phyloP scores from a whole-genome alignment of 768 basidiomycete genomes.

The Amanita thiersii region DNA sequence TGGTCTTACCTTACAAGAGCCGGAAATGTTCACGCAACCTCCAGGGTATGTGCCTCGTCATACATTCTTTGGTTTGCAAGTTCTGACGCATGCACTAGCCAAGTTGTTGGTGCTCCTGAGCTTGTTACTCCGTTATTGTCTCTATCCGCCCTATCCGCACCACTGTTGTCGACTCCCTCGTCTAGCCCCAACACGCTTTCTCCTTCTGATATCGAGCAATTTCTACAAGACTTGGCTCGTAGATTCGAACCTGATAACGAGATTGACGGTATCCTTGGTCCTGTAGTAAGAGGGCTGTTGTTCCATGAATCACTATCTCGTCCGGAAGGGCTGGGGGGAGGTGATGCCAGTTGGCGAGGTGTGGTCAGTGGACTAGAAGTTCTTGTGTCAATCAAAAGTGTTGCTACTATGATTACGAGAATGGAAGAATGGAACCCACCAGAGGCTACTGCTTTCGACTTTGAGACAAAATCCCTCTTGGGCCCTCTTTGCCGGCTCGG shows the following conservation, averaged over 20 bases:
- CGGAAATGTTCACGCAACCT: conserved; percentile 93
- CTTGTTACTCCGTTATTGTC: conserved; percentile 77
- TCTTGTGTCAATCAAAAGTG: conserved; percentile 72
- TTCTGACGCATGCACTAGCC: conserved; percentile 29
- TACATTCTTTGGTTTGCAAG: neutral
- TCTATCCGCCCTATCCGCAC: conserved; percentile 58
- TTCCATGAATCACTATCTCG: conserved; percentile 58
- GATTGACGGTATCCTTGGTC: conserved; percentile 70
- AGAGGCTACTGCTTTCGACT: conserved; percentile 45
- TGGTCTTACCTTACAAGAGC: conserved; percentile 84
- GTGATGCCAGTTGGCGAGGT: conserved; percentile 80
- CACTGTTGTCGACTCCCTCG: conserved; percentile 43
- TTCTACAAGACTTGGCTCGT: conserved; percentile 75
- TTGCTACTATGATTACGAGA: conserved; percentile 74
- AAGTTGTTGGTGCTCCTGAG: conserved; percentile 69
- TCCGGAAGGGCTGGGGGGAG: conserved; percentile 63
- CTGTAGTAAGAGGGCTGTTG: conserved; percentile 54
- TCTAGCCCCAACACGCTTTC: conserved; percentile 43
- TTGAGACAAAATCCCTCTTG: conserved; percentile 64
- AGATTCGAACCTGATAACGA: conserved; percentile 79
- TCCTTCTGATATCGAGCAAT: conserved; percentile 64
- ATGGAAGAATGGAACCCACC: conserved; percentile 69
- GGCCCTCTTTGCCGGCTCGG: conserved; percentile 82
- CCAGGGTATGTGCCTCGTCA: conserved; percentile 38
- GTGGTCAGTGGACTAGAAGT: conserved; percentile 75